Percentiles rank a stretch among this genome's conserved stretches.
Conservation (phyloP, 2,329 filamentous ascomycete species). For the Didymosphaeria variabile region DNA sequence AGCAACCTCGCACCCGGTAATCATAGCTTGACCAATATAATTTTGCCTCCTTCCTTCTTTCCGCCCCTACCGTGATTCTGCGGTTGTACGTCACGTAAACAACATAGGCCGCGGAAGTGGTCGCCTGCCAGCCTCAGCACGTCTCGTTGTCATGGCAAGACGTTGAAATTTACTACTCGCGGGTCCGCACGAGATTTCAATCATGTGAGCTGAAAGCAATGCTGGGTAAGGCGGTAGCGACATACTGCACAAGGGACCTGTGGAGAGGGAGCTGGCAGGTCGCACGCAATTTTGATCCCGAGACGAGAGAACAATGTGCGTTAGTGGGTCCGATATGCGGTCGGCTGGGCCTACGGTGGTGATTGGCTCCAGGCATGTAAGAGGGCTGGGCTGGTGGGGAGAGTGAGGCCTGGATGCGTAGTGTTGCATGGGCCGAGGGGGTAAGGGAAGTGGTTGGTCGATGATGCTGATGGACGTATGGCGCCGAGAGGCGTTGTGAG, state of each 20-base stretch:
- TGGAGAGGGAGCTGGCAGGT: slow-evolving; percentile 41
- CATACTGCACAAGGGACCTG: slow-evolving; percentile 30
- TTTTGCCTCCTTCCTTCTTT: slow-evolving; percentile 31
- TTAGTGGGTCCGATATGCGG: slow-evolving; percentile 46
- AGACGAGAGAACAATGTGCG: slow-evolving; percentile 47
- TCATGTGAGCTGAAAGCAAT: slow-evolving; percentile 52
- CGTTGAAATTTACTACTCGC: slow-evolving; percentile 53
- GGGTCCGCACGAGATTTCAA: slow-evolving; percentile 44
- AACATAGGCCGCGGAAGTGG: slow-evolving; percentile 31
- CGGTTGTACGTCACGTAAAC: slow-evolving; percentile 26
- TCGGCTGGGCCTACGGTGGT: slow-evolving; percentile 31
- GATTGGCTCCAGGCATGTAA: slow-evolving; percentile 26
- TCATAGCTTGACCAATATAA: slow-evolving; percentile 43
- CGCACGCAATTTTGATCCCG: slow-evolving; percentile 52
- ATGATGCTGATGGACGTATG: slow-evolving; percentile 12
- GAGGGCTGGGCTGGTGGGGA: slow-evolving; percentile 33
- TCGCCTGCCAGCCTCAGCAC: slow-evolving; percentile 19
- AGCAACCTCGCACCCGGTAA: slow-evolving; percentile 34
- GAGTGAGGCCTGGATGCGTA: slow-evolving; percentile 15
- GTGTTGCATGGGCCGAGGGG: slow-evolving; percentile 17
- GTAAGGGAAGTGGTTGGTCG: slow-evolving; percentile 23
- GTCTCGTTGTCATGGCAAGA: slow-evolving; percentile 35
- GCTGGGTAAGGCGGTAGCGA: slow-evolving; percentile 50
- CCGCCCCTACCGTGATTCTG: slow-evolving; percentile 25
- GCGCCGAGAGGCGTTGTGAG: slow-evolving; percentile 17